Percentiles rank a stretch among this genome's conserved stretches.
Conservation (phyloP, 2,329 filamentous ascomycete genomes). For the Paecilomyces dactylethromorphus region DNA sequence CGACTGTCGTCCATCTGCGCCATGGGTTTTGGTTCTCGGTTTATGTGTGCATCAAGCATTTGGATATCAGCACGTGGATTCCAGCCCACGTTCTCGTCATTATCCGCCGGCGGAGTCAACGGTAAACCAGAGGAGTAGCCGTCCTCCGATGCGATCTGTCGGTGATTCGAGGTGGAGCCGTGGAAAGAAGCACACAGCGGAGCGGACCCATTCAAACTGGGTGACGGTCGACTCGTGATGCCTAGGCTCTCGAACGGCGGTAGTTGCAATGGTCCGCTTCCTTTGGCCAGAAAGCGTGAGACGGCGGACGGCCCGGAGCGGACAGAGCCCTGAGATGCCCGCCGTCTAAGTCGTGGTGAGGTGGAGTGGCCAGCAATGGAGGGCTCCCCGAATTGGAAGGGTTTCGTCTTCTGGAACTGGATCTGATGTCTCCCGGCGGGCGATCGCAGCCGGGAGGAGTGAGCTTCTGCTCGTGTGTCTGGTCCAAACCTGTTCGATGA, state of each 20-base stretch:
- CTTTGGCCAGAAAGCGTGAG: slow-evolving; percentile 29
- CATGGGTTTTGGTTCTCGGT: slow-evolving; percentile 17
- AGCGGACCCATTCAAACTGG: neutral
- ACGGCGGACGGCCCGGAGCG: slow-evolving; percentile 26
- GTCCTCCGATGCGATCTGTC: neutral
- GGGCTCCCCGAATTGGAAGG: neutral
- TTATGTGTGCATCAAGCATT: slow-evolving; percentile 21
- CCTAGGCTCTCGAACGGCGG: slow-evolving; percentile 49
- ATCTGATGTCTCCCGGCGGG: neutral
- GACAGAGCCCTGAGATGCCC: slow-evolving; percentile 31
- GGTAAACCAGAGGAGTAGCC: slow-evolving; percentile 31
- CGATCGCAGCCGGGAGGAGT: slow-evolving; percentile 9
- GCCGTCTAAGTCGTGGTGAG: slow-evolving; percentile 19
- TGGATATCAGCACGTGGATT: slow-evolving; percentile 24
- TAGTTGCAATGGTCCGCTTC: slow-evolving; percentile 39
- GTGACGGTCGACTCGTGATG: slow-evolving; percentile 32
- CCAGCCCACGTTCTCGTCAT: slow-evolving; percentile 33
- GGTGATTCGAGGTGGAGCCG: slow-evolving; percentile 22
- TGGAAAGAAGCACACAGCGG: neutral
- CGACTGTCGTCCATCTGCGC: slow-evolving; percentile 23
- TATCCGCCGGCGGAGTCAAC: slow-evolving; percentile 35
- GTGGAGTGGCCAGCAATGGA: neutral
- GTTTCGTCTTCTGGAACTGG: neutral
- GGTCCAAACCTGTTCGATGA: slow-evolving; percentile 6
- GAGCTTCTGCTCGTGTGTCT: slow-evolving; percentile 6